phyloP scores from a whole-genome alignment of 2,329 filamentous ascomycete genomes.

The Paecilomyces formosus region DNA sequence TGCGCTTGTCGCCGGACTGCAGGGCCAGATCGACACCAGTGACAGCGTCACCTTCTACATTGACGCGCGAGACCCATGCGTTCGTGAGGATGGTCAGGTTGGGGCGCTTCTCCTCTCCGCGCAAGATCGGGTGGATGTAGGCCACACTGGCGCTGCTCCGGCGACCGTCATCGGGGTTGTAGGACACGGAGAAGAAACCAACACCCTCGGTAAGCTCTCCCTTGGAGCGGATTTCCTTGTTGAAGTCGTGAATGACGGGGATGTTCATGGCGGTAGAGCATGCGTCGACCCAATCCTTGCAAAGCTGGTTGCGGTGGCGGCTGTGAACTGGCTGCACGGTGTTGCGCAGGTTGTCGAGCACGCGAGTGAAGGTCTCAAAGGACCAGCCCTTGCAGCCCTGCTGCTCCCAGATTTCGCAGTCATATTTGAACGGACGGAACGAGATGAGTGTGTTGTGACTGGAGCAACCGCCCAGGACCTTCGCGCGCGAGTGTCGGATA shows the following conservation, averaged over 20 bases:
- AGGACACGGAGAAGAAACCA: constrained; percentile 84
- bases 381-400: constrained; percentile 79
- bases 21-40: constrained; percentile 67
- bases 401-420: constrained; percentile 75
- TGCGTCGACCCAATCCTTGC: constrained; percentile 79
- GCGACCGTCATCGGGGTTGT: constrained; percentile 81
- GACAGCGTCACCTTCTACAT: constrained; percentile 62
- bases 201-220: constrained; percentile 69
- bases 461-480: constrained; percentile 86
- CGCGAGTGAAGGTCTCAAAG: constrained; percentile 74
- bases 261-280: constrained; percentile 74
- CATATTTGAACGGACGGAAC: constrained; percentile 85
- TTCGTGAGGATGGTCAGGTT: constrained; percentile 84
- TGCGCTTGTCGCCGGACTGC: constrained; percentile 49
- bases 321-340: constrained; percentile 83
- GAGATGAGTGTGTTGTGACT: constrained; percentile 92
- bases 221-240: constrained; percentile 67
- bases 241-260: constrained; percentile 78
- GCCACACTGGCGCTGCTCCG: constrained; percentile 82
- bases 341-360: constrained; percentile 78
- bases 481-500: constrained; percentile 86
- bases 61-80: constrained; percentile 77
- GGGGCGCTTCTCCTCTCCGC: constrained; percentile 70
- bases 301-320: constrained; percentile 81
- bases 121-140: constrained; percentile 85